phyloP scores from a whole-genome alignment of 2,329 filamentous ascomycete species.

The Salinomyces thailandicus region DNA sequence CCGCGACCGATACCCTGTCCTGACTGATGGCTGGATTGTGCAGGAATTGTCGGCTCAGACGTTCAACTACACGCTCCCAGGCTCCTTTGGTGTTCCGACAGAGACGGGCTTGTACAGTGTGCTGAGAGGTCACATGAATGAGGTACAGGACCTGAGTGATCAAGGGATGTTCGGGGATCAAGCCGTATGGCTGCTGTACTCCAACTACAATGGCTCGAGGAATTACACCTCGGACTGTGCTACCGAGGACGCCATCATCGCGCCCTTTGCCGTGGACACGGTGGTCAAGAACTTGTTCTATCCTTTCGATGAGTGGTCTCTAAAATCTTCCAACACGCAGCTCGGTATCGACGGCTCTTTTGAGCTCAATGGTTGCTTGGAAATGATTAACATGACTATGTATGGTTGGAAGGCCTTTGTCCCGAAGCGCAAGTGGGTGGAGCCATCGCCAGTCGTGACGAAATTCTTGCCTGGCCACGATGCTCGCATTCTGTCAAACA shows the following conservation, averaged over 20 bases:
- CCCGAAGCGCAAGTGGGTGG: conserved; percentile 39
- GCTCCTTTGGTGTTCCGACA: conserved; percentile 42
- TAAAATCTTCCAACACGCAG: conserved; percentile 37
- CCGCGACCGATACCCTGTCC: conserved; percentile 44
- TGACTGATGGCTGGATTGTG: conserved; percentile 50
- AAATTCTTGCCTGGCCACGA: conserved; percentile 53
- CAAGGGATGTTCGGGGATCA: conserved; percentile 33
- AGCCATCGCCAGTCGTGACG: conserved; percentile 49
- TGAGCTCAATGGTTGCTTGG: conserved; percentile 46
- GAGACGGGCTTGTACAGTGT: conserved; percentile 53
- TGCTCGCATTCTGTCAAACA: conserved; percentile 42
- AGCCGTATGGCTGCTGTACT: conserved; percentile 43
- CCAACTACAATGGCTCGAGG: conserved; percentile 39
- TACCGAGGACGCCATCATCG: conserved; percentile 41
- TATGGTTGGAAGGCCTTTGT: conserved; percentile 54
- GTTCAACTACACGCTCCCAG: conserved; percentile 40
- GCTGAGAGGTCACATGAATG: conserved; percentile 39
- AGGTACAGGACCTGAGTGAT: conserved; percentile 42
- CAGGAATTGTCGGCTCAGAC: conserved; percentile 49
- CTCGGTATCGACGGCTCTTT: conserved; percentile 40
- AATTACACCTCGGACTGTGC: conserved; percentile 50
- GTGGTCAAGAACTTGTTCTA: conserved; percentile 54
- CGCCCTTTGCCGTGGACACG: conserved; percentile 45
- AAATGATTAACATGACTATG: conserved; percentile 40
- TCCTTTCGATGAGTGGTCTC: conserved; percentile 46